Evolutionary conservation across 2,329 filamentous ascomycete genomes (phyloP), one percentile per base, ranked within the genome.

Genomic region (Colletotrichum sp.): DNA sequence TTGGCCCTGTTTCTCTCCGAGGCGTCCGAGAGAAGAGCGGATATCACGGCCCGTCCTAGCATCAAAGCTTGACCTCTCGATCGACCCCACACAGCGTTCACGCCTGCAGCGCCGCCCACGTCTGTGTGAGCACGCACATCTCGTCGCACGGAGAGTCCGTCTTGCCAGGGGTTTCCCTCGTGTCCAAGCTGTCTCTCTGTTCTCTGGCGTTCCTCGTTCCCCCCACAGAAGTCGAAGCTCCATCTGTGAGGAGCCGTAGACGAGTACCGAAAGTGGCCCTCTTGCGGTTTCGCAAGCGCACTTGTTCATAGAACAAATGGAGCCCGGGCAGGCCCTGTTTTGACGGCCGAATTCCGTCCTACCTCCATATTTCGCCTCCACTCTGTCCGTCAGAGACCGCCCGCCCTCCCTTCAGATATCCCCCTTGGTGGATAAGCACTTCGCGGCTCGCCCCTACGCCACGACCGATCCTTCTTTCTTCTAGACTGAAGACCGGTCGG

Each of bases 331-430:
- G 36, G 36, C 68, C 60, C 18, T 32, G n/a, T 36, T 39, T 62
- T 39, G 26, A 55, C 69, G 72, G 72, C 69, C 69, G 72, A 75
- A 75, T 75, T 75, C 72, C 72, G 72, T 44, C 62, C 69, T 72
- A 15, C 63, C 39, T 16, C 55, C 28, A 12, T 39, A 44, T 3
- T 32, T 32, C 12, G n/a, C 64, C 30, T 12, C 62, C 52, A n/a
- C 34, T 34, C 72, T 30, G 49, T 34, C 30, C 28, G 36, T 65
- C 28, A 52, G 15, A 12, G 18, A 52, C 69, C 59, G 69, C 32
- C 32, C 30, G 55, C 26, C 8, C 44, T 60, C 36, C 26, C 59
- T 64, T 24, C n/a, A 26, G 16, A 63, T 12, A 64, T 16, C 21
- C 62, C 59, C 59, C 62, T 39, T 13, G 32, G 39, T 44, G 62